These are phyloP conservation scores for Phytopythium cucurbitacearum DNA, from an alignment of 352 stramenopile genomes.

Conservation along the genomic window DNA sequence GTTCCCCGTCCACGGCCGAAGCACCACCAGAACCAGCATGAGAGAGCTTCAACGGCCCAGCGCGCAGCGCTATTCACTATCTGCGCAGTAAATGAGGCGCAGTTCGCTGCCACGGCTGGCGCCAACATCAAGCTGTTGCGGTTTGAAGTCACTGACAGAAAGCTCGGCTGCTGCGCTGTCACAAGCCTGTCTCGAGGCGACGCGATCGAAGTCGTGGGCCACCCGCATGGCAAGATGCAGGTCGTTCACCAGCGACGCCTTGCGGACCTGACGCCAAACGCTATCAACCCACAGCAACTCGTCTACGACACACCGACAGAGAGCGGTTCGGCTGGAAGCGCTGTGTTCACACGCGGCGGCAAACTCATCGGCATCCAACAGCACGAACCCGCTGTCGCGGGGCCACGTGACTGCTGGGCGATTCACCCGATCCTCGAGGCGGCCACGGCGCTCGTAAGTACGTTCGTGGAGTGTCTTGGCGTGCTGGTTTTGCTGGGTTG, in stretches of 20 bases:
- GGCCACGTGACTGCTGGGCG: slow-evolving; percentile 36
- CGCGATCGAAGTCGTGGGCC: slow-evolving; percentile 47
- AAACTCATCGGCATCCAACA: slow-evolving; percentile 53
- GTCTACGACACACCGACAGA: slow-evolving; percentile 23
- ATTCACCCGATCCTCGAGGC: slow-evolving; percentile 52
- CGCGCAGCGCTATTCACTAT: slow-evolving; percentile 30
- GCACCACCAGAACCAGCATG: too few species aligned
- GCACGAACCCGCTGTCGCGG: slow-evolving; percentile 31
- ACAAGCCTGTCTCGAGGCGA: slow-evolving; percentile 4
- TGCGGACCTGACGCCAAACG: slow-evolving; percentile 36
- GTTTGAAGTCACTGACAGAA: slow-evolving; percentile 55
- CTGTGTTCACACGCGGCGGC: slow-evolving; percentile 52
- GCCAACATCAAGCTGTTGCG: slow-evolving; percentile 35
- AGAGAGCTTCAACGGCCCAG: neutral
- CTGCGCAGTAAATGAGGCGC: slow-evolving; percentile 47
- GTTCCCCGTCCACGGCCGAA: slow-evolving; percentile 8
- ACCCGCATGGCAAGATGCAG: slow-evolving; percentile 55
- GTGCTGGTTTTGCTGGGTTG: too few species aligned
- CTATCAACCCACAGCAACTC: slow-evolving; percentile 44
- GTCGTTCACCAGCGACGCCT: slow-evolving; percentile 36
- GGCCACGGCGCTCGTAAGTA: slow-evolving; percentile 53
- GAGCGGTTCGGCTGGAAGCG: neutral
- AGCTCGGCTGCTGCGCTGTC: slow-evolving; percentile 35
- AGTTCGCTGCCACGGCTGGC: slow-evolving; percentile 42
- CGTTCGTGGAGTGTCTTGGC: slow-evolving; percentile 14